Percentiles rank a stretch among this genome's conserved stretches.
phyloP scores from a whole-genome alignment of 2,329 filamentous ascomycete species.

The Hypoxylon sp. region DNA sequence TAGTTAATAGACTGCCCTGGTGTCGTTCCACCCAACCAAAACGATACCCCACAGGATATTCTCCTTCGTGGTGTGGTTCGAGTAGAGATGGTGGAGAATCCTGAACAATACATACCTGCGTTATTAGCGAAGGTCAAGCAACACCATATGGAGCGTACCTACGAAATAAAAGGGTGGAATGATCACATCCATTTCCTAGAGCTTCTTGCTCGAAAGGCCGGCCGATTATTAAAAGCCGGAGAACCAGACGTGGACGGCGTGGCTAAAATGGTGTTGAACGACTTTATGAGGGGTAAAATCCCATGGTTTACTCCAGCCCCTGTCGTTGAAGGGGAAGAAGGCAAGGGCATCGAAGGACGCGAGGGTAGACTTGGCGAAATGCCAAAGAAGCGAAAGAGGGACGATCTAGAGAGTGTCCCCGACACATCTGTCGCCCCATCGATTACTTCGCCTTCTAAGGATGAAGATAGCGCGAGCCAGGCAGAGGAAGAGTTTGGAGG shows the following conservation, averaged over 20 bases:
- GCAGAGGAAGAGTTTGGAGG: constrained; percentile 64
- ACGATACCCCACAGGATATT: constrained; percentile 88
- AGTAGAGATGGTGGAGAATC: constrained; percentile 96
- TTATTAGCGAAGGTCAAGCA: constrained; percentile 85
- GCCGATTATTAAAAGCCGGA: constrained; percentile 89
- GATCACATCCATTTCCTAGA: constrained; percentile 88
- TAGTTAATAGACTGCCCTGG: constrained; percentile 93
- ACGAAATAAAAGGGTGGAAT: constrained; percentile 85
- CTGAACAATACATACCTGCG: constrained; percentile 93
- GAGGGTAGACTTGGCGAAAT: constrained; percentile 88
- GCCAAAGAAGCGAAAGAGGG: constrained; percentile 81
- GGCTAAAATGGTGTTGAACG: constrained; percentile 96
- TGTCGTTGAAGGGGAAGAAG: constrained; percentile 66
- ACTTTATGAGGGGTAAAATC: constrained; percentile 94
- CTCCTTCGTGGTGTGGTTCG: constrained; percentile 91
- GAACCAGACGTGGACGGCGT: constrained; percentile 95
- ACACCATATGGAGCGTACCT: constrained; percentile 92
- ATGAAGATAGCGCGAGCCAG: constrained; percentile 46
- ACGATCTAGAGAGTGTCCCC: constrained; percentile 61
- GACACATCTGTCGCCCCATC: constrained; percentile 54
- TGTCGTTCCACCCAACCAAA: constrained; percentile 89
- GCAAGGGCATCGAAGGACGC: constrained; percentile 74
- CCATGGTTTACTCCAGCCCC: constrained; percentile 95
- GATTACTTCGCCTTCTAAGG: constrained; percentile 48
- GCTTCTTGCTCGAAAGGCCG: constrained; percentile 86